These are phyloP conservation scores for Endoconidiophora laricicola DNA, from an alignment of 2,329 filamentous ascomycete genomes.

Conservation along the genomic window DNA sequence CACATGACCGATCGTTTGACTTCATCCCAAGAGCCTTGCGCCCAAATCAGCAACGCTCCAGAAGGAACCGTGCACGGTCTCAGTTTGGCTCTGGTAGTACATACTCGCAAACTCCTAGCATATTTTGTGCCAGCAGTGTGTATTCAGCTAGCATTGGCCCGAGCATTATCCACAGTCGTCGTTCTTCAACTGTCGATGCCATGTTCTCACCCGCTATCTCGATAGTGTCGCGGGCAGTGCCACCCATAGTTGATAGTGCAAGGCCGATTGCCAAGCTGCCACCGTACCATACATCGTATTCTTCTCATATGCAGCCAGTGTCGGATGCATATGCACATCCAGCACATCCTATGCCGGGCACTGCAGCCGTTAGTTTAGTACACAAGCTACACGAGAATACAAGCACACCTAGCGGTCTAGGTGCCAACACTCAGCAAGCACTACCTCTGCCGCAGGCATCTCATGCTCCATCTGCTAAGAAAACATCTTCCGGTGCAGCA, in stretches of 20 bases:
- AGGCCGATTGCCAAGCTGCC: conserved; percentile 74
- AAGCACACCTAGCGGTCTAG: too few relatives aligned
- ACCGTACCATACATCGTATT: conserved; percentile 24
- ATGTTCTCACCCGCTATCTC: conserved; percentile 71
- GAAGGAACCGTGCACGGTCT: conserved; percentile 50
- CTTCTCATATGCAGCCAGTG: neutral
- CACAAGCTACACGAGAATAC: too few relatives aligned
- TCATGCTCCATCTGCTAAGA: neutral
- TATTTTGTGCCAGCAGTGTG: conserved; percentile 56
- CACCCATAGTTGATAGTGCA: conserved; percentile 37
- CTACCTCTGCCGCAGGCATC: neutral
- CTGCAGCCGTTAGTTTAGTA: too few relatives aligned
- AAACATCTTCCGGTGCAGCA: conserved; percentile 1
- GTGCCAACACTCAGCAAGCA: too few relatives aligned
- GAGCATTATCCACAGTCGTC: conserved; percentile 70
- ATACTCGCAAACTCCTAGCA: conserved; percentile 65
- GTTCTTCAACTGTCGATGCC: conserved; percentile 56
- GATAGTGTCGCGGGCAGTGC: conserved; percentile 50
- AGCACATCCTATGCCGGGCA: too few relatives aligned
- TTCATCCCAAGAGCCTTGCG: conserved; percentile 91
- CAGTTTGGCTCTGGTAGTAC: conserved; percentile 50
- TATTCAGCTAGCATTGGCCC: conserved; percentile 80
- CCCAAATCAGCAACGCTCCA: conserved; percentile 71
- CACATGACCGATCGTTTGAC: conserved; percentile 81
- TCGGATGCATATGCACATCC: neutral